Percentiles rank a stretch among this genome's conserved stretches.
These are phyloP conservation scores for Leccinum aurantiacum DNA, from an alignment of 768 basidiomycete genomes.

Conservation along the genomic window DNA sequence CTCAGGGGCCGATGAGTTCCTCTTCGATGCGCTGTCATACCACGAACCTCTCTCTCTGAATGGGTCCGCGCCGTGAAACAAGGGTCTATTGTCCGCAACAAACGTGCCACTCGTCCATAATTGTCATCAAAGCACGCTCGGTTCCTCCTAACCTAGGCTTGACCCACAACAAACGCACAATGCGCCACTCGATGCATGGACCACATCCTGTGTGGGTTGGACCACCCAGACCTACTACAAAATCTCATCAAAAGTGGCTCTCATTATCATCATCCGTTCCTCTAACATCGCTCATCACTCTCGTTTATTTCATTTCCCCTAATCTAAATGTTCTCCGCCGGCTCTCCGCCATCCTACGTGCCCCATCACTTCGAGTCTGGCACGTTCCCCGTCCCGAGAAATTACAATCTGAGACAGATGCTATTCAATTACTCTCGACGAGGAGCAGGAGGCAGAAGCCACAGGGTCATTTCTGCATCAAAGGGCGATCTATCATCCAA, in stretches of 20 bases:
- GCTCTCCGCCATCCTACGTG: slow-evolving; percentile 11
- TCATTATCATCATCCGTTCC: not conserved
- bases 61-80: slow-evolving; percentile 8
- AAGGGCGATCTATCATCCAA: not conserved
- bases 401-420: slow-evolving; percentile 30
- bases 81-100: not conserved
- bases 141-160: not conserved
- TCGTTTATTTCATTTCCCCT: slow-evolving; percentile 1
- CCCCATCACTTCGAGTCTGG: slow-evolving; percentile 24
- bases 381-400: slow-evolving; percentile 29
- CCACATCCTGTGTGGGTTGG: not conserved
- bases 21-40: not conserved
- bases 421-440: slow-evolving; percentile 22
- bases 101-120: slow-evolving; percentile 5
- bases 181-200: slow-evolving; percentile 7
- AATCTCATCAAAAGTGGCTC: not conserved
- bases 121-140: not conserved
- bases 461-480: not conserved
- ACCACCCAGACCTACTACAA: slow-evolving; percentile 18
- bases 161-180: slow-evolving; percentile 3
- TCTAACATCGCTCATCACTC: not conserved
- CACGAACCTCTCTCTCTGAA: not conserved
- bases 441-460: not conserved
- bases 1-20: slow-evolving; percentile 4
- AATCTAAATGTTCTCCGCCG: not conserved